Evolutionary conservation across 495 filamentous ascomycete genomes (phyloP), one percentile per base, ranked within the genome.

Genomic region (Xylaria intraflava): DNA sequence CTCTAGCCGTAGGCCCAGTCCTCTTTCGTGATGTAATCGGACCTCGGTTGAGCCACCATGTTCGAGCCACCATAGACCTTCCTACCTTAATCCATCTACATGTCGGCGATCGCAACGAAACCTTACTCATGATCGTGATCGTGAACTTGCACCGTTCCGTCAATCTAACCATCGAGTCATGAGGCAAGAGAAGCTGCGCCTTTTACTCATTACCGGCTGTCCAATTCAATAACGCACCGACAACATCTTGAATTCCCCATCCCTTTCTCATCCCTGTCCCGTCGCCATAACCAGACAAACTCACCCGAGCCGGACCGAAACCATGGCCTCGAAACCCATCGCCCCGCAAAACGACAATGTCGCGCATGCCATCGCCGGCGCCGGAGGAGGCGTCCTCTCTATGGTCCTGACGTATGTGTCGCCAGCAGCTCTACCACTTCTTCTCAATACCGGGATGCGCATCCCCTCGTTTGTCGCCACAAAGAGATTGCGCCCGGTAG

Each of bases 351-450:
- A 87, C 62, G 89, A 95, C 73, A 93, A 96, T 69, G 86, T 95
- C 64, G 86, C 91, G 46, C 89, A 96, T 71, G 87, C 89, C 48
- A 76, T 95, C 53, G 85, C 88, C 39, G 90, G 90, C 47, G 88
- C 89, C 35, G 89, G 93, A 53, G 93, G 93, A 56, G 93, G 93
- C 29, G 82, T 97, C 26, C 76, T 97, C 17, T 96, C 93, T 33
- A 97, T 96, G 92, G 81, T 89, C 55, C 69, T 99, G 66, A 97
- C 93, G 84, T 95, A 76, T 23, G 79, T 51, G 30, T 51, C 40
- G 26, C 49, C 42, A 42, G 27, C 53, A 35, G 40, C 27, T 42
- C 11, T 33, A n/a, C 35, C 20, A 27, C 12, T 17, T 10, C 19
- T 30, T 8, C 19, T 8, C 27, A 22, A n/a, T 14, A 11, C n/a